phyloP scores from a whole-genome alignment of 225 moss, liverwort and hornwort genomes.

The Marchantia polymorpha region DNA sequence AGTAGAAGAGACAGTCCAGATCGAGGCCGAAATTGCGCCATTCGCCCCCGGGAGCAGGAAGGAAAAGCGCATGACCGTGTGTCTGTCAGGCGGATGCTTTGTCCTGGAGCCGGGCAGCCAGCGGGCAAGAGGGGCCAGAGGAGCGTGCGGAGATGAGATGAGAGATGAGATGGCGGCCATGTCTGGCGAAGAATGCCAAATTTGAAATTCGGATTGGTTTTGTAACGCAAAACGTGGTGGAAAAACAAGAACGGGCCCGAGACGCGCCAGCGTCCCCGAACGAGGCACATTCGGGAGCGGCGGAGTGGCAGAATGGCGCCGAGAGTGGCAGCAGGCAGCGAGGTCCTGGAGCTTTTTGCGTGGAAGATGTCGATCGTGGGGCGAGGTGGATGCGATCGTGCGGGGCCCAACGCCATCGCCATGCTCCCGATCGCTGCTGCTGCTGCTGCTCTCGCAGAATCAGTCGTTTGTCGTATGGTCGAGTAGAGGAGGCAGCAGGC shows the following conservation, averaged over 20 bases:
- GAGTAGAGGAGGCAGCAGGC: neutral
- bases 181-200: neutral
- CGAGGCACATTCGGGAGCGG: neutral
- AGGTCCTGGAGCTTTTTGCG: neutral
- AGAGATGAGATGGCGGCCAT: neutral
- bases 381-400: constrained; percentile 12
- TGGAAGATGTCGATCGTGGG: constrained; percentile 7
- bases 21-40: neutral
- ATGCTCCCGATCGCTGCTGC: neutral
- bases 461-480: neutral
- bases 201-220: neutral
- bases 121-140: too few relatives aligned
- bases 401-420: constrained; percentile 13
- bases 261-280: neutral
- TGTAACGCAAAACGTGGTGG: neutral
- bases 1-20: neutral
- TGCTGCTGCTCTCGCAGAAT: neutral
- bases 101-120: too few relatives aligned
- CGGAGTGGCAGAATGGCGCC: neutral
- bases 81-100: neutral
- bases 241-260: neutral
- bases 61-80: neutral
- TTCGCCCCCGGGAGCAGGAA: neutral
- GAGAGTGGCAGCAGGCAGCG: neutral
- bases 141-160: neutral